Evolutionary conservation across 176 grass and related monocot genomes (phyloP).

Genomic region (Saccharum spontaneum): DNA sequence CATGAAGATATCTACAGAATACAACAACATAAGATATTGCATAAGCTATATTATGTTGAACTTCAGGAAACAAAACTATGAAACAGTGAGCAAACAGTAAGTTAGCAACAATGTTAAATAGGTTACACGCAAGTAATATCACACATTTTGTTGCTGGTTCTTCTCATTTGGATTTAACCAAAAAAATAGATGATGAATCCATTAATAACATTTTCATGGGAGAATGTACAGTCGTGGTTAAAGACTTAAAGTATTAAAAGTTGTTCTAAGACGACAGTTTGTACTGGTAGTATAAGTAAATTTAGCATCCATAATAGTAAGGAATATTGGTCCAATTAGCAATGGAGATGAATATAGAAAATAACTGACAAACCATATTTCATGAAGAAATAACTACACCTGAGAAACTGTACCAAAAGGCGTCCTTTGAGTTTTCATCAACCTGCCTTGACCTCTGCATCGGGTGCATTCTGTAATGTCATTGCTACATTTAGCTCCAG

Average conservation of each 20-base stretch:
- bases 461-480: constrained; percentile 54
- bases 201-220: neutral
- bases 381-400: constrained; percentile 37
- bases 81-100: constrained; percentile 1
- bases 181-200: neutral
- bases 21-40: constrained; percentile 8
- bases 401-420: constrained; percentile 90
- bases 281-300: neutral
- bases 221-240: neutral
- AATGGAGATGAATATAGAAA: neutral
- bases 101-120: neutral
- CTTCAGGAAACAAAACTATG: neutral
- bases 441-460: constrained; percentile 77
- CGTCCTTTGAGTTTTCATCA: constrained; percentile 71
- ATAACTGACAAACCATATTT: constrained; percentile 23
- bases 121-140: constrained; percentile 4
- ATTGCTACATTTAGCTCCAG: constrained; percentile 73
- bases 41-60: constrained; percentile 12
- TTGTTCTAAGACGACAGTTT: neutral
- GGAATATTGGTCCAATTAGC: neutral
- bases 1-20: constrained; percentile 83
- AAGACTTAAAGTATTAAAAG: neutral
- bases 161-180: neutral
- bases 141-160: neutral
- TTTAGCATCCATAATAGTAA: neutral